A percentile compares a stretch with the other conserved stretches of the same genome.
These are phyloP conservation scores for Meira miltonrushii DNA, from an alignment of 1,284 basidiomycete genomes.

Conservation along the genomic window DNA sequence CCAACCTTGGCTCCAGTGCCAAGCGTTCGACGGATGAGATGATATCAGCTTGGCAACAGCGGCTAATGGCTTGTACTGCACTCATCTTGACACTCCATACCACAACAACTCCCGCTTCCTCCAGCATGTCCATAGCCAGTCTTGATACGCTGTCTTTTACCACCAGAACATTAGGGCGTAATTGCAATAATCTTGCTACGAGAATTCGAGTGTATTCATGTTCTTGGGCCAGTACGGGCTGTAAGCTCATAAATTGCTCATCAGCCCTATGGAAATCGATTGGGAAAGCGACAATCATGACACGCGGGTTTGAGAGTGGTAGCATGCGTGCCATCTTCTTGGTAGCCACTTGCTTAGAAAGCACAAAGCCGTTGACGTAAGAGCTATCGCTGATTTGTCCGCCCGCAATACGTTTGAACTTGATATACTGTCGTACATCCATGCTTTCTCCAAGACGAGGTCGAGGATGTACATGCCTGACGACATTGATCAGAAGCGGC, in stretches of 20 bases:
- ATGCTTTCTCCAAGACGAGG: slow-evolving; percentile 67
- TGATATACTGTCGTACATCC: slow-evolving; percentile 90
- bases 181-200: slow-evolving; percentile 78
- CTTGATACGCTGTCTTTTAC: slow-evolving; percentile 88
- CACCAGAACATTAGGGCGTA: slow-evolving; percentile 86
- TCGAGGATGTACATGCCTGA: slow-evolving; percentile 48
- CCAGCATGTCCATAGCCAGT: slow-evolving; percentile 82
- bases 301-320: slow-evolving; percentile 69
- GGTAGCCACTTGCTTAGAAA: slow-evolving; percentile 92
- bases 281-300: slow-evolving; percentile 94
- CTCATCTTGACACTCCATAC: slow-evolving; percentile 83
- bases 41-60: slow-evolving; percentile 91
- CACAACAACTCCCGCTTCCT: slow-evolving; percentile 80
- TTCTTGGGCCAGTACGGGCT: slow-evolving; percentile 87
- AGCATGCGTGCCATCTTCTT: slow-evolving; percentile 62
- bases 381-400: slow-evolving; percentile 86
- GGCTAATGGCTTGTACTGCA: slow-evolving; percentile 77
- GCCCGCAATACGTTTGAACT: slow-evolving; percentile 94
- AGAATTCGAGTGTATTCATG: slow-evolving; percentile 87
- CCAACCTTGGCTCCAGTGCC: slow-evolving; percentile 80
- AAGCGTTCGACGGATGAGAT: slow-evolving; percentile 93
- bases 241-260: slow-evolving; percentile 80
- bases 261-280: slow-evolving; percentile 69
- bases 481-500: slow-evolving; percentile 38
- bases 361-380: slow-evolving; percentile 89